These are phyloP conservation scores for Epichloe baconii DNA, from an alignment of 2,329 filamentous ascomycete genomes.

Conservation along the genomic window DNA sequence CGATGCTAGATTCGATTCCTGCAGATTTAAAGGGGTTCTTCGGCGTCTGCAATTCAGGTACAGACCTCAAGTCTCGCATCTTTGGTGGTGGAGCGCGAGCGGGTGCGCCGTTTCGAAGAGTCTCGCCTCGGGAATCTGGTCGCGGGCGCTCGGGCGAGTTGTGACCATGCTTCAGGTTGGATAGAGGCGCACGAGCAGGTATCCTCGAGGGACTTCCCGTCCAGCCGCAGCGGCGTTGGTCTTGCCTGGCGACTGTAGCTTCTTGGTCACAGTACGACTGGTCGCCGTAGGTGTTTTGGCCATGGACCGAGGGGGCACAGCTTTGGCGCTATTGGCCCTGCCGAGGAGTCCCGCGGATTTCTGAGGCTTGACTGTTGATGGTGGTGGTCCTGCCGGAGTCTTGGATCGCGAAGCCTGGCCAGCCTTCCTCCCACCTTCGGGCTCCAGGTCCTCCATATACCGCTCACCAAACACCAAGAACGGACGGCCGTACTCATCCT, in stretches of 20 bases:
- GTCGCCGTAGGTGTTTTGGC: slow-evolving; percentile 44
- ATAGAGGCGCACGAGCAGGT: slow-evolving; percentile 55
- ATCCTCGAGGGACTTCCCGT: slow-evolving; percentile 38
- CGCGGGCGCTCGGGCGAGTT: slow-evolving; percentile 68
- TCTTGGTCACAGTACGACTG: slow-evolving; percentile 14
- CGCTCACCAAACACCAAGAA: slow-evolving; percentile 88
- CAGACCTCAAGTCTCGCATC: slow-evolving; percentile 65
- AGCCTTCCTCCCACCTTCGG: slow-evolving; percentile 42
- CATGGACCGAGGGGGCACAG: slow-evolving; percentile 24
- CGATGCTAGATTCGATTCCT: slow-evolving; percentile 40
- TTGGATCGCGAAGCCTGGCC: slow-evolving; percentile 47
- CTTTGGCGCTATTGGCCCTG: slow-evolving; percentile 18
- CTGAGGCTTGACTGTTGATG: slow-evolving; percentile 27
- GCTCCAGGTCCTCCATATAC: slow-evolving; percentile 76
- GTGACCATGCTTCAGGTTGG: slow-evolving; percentile 53
- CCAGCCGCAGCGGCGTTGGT: slow-evolving; percentile 20
- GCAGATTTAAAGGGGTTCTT: slow-evolving; percentile 33
- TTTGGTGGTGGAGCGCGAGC: slow-evolving; percentile 68
- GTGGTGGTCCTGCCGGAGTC: slow-evolving; percentile 54
- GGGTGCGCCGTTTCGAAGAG: slow-evolving; percentile 41
- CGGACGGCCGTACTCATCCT: slow-evolving; percentile 84
- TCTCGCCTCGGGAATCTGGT: slow-evolving; percentile 29
- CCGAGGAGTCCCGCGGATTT: slow-evolving; percentile 17
- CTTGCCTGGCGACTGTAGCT: slow-evolving; percentile 12
- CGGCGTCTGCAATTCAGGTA: slow-evolving; percentile 38